Percentiles rank a stretch among this genome's conserved stretches.
Conservation (phyloP, 208 protist species). For the Trypanosoma lewisi region DNA sequence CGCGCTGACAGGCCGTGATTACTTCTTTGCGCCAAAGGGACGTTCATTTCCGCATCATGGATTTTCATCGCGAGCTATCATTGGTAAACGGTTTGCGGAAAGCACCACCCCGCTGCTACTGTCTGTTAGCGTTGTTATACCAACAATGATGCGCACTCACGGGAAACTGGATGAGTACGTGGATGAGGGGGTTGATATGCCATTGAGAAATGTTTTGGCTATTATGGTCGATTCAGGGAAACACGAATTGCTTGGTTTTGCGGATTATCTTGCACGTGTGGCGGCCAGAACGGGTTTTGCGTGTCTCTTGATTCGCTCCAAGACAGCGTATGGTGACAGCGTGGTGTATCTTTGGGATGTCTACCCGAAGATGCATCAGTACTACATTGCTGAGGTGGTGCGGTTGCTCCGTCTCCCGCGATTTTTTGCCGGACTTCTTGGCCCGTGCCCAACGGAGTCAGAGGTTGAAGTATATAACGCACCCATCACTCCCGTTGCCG, state of each 20-base stretch:
- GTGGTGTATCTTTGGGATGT: conserved; percentile 78
- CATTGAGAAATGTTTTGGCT: conserved; percentile 46
- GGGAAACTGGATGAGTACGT: conserved; percentile 50
- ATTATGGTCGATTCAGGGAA: conserved; percentile 34
- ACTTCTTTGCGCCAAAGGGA: conserved; percentile 7
- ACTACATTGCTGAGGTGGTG: conserved; percentile 52
- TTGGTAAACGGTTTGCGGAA: conserved; percentile 51
- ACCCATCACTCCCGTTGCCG: conserved; percentile 33
- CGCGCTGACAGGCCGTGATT: neutral
- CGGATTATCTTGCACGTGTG: conserved; percentile 55
- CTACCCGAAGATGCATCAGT: conserved; percentile 67
- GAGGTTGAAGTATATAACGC: conserved; percentile 44
- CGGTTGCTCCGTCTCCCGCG: conserved; percentile 43
- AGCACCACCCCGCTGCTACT: conserved; percentile 61
- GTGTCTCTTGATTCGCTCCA: conserved; percentile 40
- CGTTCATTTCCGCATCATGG: conserved; percentile 36
- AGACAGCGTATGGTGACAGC: conserved; percentile 38
- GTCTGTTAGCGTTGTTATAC: conserved; percentile 52
- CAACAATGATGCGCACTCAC: conserved; percentile 55
- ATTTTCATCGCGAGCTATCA: conserved; percentile 47
- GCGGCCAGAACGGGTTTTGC: conserved; percentile 48
- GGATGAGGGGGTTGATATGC: conserved; percentile 54
- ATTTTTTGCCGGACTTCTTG: conserved; percentile 58
- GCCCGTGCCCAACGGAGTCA: conserved; percentile 25
- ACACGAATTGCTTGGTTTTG: conserved; percentile 36